A percentile compares a stretch with the other conserved stretches of the same genome.
These are phyloP conservation scores for Pueraria montana DNA, from an alignment of 306 rosid species.

Conservation along the genomic window DNA sequence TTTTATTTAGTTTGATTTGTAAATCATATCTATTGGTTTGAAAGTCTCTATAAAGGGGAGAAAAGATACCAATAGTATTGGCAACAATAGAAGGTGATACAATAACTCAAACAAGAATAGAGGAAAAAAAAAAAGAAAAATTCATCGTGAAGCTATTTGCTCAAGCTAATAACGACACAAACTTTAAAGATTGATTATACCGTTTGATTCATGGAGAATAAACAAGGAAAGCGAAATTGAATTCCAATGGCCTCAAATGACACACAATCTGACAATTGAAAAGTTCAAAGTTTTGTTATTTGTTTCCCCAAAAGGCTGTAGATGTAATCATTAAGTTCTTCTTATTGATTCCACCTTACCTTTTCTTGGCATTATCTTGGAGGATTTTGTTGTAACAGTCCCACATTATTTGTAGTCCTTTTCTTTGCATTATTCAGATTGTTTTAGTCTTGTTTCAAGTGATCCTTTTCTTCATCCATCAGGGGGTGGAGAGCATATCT, in stretches of 20 bases:
- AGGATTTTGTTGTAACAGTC: neutral
- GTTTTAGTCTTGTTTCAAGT: neutral
- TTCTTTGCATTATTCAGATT: neutral
- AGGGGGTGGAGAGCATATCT: neutral
- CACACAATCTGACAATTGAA: neutral
- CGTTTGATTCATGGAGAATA: constrained; percentile 30
- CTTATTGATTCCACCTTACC: neutral
- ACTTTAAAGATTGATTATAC: constrained; percentile 4
- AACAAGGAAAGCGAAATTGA: neutral
- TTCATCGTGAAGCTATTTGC: neutral
- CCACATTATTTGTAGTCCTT: neutral
- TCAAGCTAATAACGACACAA: neutral
- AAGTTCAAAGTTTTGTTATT: constrained; percentile 1
- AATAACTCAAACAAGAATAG: neutral
- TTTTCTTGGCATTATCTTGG: constrained; percentile 1
- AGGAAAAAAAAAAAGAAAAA: neutral
- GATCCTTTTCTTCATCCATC: neutral
- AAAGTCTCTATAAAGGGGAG: constrained; percentile 11
- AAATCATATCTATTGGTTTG: constrained; percentile 13
- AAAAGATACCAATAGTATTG: neutral
- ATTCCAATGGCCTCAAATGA: constrained; percentile 5
- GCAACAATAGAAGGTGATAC: neutral
- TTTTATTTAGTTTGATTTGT: constrained; percentile 10
- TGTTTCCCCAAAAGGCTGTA: neutral
- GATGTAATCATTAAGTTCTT: neutral